Evolutionary conservation across 352 stramenopile genomes (phyloP).

Genomic region (Halophytophthora batemanensis): DNA sequence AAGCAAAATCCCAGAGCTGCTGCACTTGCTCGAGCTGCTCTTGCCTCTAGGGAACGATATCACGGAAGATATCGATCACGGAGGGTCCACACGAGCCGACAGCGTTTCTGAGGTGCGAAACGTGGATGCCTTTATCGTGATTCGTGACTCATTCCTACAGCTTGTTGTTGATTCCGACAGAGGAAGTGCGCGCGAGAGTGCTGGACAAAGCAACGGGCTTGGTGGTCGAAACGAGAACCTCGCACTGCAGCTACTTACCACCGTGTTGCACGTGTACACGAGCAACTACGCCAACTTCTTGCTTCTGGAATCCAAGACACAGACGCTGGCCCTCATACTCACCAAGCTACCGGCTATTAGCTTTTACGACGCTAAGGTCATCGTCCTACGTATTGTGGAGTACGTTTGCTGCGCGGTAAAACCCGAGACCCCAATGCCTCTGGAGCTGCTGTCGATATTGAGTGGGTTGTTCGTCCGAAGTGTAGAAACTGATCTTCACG

Average conservation of each 20-base stretch:
- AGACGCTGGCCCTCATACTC: slow-evolving; percentile 62
- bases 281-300: slow-evolving; percentile 71
- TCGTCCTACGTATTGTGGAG: slow-evolving; percentile 76
- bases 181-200: slow-evolving; percentile 3
- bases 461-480: slow-evolving; percentile 65
- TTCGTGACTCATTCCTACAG: slow-evolving; percentile 65
- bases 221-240: slow-evolving; percentile 37
- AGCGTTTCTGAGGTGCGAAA: slow-evolving; percentile 56
- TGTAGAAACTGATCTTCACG: slow-evolving; percentile 2
- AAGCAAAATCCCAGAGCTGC: slow-evolving; percentile 34
- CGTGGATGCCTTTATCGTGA: slow-evolving; percentile 50
- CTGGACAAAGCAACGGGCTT: slow-evolving; percentile 1
- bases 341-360: slow-evolving; percentile 54
- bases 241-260: slow-evolving; percentile 58
- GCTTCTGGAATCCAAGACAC: slow-evolving; percentile 65
- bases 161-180: slow-evolving; percentile 31
- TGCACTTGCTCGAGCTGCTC: slow-evolving; percentile 53
- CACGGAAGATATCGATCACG: slow-evolving; percentile 26
- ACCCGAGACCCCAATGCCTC: slow-evolving; percentile 35
- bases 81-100: slow-evolving; percentile 38
- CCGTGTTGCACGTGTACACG: slow-evolving; percentile 68
- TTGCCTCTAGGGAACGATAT: slow-evolving; percentile 57
- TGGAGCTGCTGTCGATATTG: slow-evolving; percentile 63
- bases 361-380: slow-evolving; percentile 59
- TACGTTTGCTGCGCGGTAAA: slow-evolving; percentile 64